A percentile compares a stretch with the other conserved stretches of the same genome.
Conservation (phyloP, 176 grass and related monocot genomes). For the Urochloa ruziziensis region DNA sequence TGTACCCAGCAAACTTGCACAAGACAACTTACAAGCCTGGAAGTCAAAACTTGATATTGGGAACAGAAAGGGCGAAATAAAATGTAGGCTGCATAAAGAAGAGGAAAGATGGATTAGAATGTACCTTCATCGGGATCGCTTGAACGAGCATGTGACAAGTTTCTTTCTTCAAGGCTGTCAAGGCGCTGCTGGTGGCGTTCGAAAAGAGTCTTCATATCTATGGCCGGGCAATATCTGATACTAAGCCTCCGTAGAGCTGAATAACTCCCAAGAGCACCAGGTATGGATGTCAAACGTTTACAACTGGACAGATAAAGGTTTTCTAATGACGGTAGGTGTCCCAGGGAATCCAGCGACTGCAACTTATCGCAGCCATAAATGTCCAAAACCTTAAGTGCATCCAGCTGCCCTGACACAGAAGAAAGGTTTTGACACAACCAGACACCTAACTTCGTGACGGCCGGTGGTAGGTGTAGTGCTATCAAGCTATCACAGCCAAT, state of each 20-base stretch:
- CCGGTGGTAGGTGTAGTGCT: background rate
- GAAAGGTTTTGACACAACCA: background rate
- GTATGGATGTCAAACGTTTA: background rate
- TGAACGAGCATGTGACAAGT: background rate
- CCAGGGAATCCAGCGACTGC: background rate
- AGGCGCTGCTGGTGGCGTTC: background rate
- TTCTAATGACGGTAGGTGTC: background rate
- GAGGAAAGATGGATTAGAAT: background rate
- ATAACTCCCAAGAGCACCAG: background rate
- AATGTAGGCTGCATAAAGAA: background rate
- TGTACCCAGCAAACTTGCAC: background rate
- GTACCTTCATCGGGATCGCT: background rate
- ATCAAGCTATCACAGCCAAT: rapidly evolving
- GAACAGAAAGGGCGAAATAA: background rate
- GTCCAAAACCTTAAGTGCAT: background rate
- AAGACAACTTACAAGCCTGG: background rate
- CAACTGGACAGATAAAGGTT: rapidly evolving
- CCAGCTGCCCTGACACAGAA: background rate
- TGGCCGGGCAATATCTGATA: background rate
- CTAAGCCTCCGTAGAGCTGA: background rate
- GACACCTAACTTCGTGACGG: background rate
- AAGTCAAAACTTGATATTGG: background rate
- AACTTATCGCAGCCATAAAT: background rate
- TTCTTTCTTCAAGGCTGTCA: background rate
- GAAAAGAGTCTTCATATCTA: slow-evolving; percentile 18